Percentiles rank a stretch among this genome's conserved stretches.
Evolutionary conservation across 2,329 filamentous ascomycete genomes (phyloP).

Genomic region (Dactylonectria estremocensis): DNA sequence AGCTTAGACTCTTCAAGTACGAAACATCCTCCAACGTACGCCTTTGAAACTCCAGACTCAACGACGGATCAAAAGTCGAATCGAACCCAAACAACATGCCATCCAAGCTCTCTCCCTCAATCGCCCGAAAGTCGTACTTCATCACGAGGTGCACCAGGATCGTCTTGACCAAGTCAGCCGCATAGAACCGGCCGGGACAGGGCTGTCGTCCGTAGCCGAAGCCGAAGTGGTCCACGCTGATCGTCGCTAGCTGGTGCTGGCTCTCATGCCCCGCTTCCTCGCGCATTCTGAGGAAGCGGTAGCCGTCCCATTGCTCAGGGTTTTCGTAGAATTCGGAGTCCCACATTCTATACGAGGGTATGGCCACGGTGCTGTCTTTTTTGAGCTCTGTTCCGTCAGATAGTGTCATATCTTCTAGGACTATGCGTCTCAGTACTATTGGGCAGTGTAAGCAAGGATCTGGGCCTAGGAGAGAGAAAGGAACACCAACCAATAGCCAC

Average conservation of each 20-base stretch:
- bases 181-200: conserved; percentile 62
- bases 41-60: background rate
- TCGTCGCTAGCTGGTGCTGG: conserved; percentile 53
- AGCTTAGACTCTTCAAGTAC: background rate
- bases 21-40: background rate
- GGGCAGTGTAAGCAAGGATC: background rate
- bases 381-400: conserved; percentile 20
- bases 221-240: conserved; percentile 48
- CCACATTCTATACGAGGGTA: conserved; percentile 33
- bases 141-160: conserved; percentile 47
- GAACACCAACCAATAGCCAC: conserved; percentile 6
- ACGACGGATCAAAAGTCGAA: background rate
- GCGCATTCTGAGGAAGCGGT: conserved; percentile 50
- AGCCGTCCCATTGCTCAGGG: conserved; percentile 46
- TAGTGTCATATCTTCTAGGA: conserved; percentile 13
- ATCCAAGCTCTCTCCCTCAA: conserved; percentile 1
- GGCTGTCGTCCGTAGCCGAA: conserved; percentile 61
- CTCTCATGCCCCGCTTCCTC: conserved; percentile 42
- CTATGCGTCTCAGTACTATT: conserved; percentile 17
- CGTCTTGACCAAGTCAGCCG: conserved; percentile 58
- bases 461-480: background rate
- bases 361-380: background rate
- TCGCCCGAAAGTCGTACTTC: conserved; percentile 39
- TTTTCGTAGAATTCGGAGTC: conserved; percentile 44
- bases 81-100: conserved; percentile 8